phyloP scores from a whole-genome alignment of 495 filamentous ascomycete genomes.

The Immersiella caudata region DNA sequence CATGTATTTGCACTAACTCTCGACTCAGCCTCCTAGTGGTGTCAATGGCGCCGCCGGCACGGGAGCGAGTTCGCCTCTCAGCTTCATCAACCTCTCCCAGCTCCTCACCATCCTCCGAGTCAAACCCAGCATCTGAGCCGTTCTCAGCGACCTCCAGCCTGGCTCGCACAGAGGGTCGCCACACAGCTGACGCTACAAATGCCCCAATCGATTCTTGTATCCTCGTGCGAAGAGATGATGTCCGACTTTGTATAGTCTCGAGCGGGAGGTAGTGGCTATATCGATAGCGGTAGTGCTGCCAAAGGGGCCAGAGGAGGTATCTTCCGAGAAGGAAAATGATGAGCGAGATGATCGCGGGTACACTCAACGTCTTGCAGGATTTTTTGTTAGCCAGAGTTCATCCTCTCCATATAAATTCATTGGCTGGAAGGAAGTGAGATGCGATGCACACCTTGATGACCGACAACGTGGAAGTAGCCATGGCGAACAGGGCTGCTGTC shows the following conservation, averaged over 20 bases:
- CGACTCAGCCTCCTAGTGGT: constrained; percentile 68
- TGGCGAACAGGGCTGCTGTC: constrained; percentile 1
- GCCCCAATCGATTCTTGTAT: constrained; percentile 58
- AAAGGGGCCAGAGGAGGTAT: constrained; percentile 72
- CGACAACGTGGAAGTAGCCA: constrained; percentile 44
- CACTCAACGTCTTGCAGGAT: constrained; percentile 69
- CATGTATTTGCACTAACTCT: constrained; percentile 54
- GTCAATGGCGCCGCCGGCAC: constrained; percentile 50
- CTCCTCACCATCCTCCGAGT: constrained; percentile 62
- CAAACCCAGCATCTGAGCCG: constrained; percentile 48
- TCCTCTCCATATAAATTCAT: neutral
- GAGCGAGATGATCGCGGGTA: constrained; percentile 78
- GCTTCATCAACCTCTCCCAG: constrained; percentile 67
- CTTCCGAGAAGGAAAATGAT: constrained; percentile 71
- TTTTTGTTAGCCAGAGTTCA: neutral
- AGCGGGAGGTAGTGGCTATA: constrained; percentile 74
- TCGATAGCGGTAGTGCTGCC: constrained; percentile 72
- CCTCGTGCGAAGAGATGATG: constrained; percentile 63
- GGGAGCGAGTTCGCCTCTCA: constrained; percentile 62
- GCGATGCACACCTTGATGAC: constrained; percentile 48
- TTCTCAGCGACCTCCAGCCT: constrained; percentile 44
- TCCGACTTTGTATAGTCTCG: constrained; percentile 63
- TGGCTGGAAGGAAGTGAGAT: neutral
- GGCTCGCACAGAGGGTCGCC: constrained; percentile 48
- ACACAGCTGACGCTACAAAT: constrained; percentile 59